phyloP scores from a whole-genome alignment of 2,329 filamentous ascomycete species.

The Diaporthe ampelina region DNA sequence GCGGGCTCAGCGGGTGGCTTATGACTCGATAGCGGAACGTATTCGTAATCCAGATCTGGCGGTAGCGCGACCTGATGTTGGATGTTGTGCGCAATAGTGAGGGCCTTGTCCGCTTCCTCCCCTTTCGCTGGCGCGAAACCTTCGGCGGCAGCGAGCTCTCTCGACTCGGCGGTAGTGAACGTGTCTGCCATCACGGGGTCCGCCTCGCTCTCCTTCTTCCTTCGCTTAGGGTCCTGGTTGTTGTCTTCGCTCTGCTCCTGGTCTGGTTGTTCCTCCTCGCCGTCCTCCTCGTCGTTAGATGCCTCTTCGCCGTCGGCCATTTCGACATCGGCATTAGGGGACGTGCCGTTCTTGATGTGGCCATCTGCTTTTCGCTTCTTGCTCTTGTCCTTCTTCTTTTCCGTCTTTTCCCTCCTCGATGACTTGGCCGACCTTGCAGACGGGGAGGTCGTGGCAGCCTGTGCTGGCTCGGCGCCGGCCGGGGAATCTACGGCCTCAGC shows the following conservation, averaged over 20 bases:
- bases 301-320: slow-evolving; percentile 61
- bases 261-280: slow-evolving; percentile 46
- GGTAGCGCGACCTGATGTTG: slow-evolving; percentile 97
- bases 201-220: slow-evolving; percentile 73
- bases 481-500: slow-evolving; percentile 65
- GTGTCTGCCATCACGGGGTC: slow-evolving; percentile 91
- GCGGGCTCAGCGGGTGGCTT: slow-evolving; percentile 90
- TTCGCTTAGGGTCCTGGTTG: slow-evolving; percentile 72
- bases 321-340: slow-evolving; percentile 54
- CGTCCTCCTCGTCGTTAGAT: slow-evolving; percentile 56
- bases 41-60: slow-evolving; percentile 93
- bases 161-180: slow-evolving; percentile 94
- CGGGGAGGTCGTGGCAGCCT: slow-evolving; percentile 30
- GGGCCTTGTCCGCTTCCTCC: slow-evolving; percentile 63
- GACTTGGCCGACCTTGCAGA: slow-evolving; percentile 46
- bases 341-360: slow-evolving; percentile 71
- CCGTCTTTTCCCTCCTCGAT: slow-evolving; percentile 53
- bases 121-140: slow-evolving; percentile 75
- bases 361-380: slow-evolving; percentile 92
- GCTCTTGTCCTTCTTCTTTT: slow-evolving; percentile 70
- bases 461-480: slow-evolving; percentile 48
- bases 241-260: slow-evolving; percentile 52
- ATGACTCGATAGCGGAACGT: slow-evolving; percentile 94
- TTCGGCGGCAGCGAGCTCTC: slow-evolving; percentile 86
- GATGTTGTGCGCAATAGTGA: slow-evolving; percentile 95